Evolutionary conservation across 441 rosid species (phyloP).

Genomic region (Mallotus japonicus): DNA sequence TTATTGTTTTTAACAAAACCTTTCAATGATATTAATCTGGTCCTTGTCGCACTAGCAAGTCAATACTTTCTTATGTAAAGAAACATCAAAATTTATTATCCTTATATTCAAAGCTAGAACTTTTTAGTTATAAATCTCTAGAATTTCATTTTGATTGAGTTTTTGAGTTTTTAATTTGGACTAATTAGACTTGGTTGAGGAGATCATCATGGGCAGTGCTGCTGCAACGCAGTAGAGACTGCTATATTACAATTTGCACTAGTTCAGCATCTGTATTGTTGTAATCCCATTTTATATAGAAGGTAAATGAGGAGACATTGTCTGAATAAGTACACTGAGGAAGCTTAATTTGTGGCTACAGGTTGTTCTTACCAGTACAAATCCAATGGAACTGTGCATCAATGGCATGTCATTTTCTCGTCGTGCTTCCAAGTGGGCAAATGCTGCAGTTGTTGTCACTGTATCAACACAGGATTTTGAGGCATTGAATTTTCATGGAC

Average conservation of each 20-base stretch:
- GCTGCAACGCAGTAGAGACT: background rate
- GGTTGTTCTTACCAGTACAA: conserved; percentile 91
- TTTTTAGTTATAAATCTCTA: background rate
- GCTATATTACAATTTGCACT: background rate
- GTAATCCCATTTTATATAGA: background rate
- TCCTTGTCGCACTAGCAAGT: background rate
- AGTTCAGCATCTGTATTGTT: background rate
- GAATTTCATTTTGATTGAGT: background rate
- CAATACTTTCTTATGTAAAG: background rate
- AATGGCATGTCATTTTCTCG: conserved; percentile 98
- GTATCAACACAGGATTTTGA: conserved; percentile 71
- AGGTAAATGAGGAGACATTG: conserved; percentile 5
- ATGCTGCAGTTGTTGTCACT: conserved; percentile 83
- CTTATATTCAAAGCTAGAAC: background rate
- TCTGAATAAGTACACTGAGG: background rate
- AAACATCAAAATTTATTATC: background rate
- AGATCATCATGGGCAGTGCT: background rate
- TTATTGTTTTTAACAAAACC: background rate
- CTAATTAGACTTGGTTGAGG: background rate
- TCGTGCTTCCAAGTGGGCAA: conserved; percentile 93
- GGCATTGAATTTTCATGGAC: conserved; percentile 62
- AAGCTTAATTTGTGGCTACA: conserved; percentile 31
- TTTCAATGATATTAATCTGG: background rate
- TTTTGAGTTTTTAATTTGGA: background rate
- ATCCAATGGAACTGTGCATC: conserved; percentile 81